Evolutionary conservation across 202 grass and related monocot species (phyloP).

Genomic region (Musa balbisiana): DNA sequence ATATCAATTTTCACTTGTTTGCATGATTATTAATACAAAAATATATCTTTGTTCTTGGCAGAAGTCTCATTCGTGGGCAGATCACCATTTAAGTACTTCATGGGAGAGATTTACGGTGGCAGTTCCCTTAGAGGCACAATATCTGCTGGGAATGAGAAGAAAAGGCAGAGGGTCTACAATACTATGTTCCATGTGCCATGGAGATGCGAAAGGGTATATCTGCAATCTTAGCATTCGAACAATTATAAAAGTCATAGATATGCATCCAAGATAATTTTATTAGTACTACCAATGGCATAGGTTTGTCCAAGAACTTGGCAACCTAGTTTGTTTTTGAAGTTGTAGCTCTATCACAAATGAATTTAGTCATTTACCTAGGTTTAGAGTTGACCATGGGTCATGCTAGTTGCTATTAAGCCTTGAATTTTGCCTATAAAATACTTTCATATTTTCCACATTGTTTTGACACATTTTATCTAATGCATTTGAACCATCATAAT

Average conservation of each 20-base stretch:
- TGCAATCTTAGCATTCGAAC: background rate
- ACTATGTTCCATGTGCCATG: slow-evolving; percentile 99
- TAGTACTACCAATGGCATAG: background rate
- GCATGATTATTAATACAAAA: slow-evolving; percentile 9
- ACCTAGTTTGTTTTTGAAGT: background rate
- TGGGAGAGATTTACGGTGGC: slow-evolving; percentile 80
- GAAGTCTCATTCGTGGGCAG: slow-evolving; percentile 44
- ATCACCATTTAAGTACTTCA: slow-evolving; percentile 76
- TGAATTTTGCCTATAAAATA: background rate
- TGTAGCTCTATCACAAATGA: background rate
- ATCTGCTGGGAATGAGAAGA: slow-evolving; percentile 89
- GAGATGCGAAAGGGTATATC: slow-evolving; percentile 95
- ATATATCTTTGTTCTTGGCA: slow-evolving; percentile 32
- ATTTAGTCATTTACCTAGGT: background rate
- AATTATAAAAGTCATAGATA: background rate
- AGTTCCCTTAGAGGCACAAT: slow-evolving; percentile 96
- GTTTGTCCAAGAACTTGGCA: background rate
- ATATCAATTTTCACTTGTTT: background rate
- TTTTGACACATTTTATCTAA: background rate
- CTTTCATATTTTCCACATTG: background rate
- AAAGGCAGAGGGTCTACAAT: slow-evolving; percentile 90
- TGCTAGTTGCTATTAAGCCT: background rate
- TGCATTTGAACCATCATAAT: background rate
- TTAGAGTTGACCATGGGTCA: background rate
- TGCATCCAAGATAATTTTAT: background rate